Base-by-base conservation (phyloP, 192 early-diverging fungal genomes). In the Linnemannia schmuckeri region DNA sequence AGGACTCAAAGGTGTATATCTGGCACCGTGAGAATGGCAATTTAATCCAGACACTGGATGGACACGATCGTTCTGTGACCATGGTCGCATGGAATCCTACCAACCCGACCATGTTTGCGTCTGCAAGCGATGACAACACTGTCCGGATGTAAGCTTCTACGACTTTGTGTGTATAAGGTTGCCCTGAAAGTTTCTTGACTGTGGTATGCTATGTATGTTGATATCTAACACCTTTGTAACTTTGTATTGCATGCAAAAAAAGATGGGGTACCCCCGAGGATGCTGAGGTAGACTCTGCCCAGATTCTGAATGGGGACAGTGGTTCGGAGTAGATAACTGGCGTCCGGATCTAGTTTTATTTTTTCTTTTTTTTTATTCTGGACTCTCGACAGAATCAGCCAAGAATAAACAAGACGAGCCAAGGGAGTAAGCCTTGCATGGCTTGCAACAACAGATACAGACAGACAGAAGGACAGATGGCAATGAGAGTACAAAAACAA, bases 71-170 rank as follows among this genome's bases (percentile, higher is more conserved):
- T 55, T 88, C 88, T 8, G 96, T 97, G 13, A 97, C 96, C 79
- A 91, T 91, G 72, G 93, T 97, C 2, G 89, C 92, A 10, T 97
- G 96, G 96, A 94, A 91, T 79, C 91, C 93, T 17, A 79, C 80
- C 10, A 85, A 89, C 69, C 90, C 89, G 8, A 91, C 92, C 47
- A 92, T 96, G 88, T 94, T 97, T 92, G 96, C 94, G 1, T 94
- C 95, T 37, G 96, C 95, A 5, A 95, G 94, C 68, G 96, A 97
- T 78, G 96, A 97, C 75, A 80, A 92, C 35, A 96, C 95, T 15
- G 95, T 97, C 70, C 93, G 96, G 78, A 91, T 97, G 88, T 97
- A 90, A 88, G 91, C n/a, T 88, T 20, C 4, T 24, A 42, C 0
- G 17, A 12, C 24, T 1, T 44, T 63, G 54, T 44, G 61, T 40